Conservation (phyloP, 2,329 filamentous ascomycete species). For the Apiospora phragmitis region DNA sequence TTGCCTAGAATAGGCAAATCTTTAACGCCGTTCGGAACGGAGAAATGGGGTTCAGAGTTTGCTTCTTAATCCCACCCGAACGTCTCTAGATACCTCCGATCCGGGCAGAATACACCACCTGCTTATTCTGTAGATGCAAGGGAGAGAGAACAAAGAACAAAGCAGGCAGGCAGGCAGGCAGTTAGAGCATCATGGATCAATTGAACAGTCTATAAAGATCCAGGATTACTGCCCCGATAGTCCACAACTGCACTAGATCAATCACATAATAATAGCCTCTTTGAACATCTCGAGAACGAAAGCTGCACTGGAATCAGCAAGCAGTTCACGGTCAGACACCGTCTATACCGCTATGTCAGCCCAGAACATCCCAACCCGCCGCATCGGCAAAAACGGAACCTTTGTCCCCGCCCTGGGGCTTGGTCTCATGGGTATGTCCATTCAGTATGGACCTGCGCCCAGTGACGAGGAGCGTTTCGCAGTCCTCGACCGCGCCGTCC, state of each 20-base stretch:
- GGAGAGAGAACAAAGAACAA: background rate
- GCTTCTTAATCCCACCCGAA: background rate
- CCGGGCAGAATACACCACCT: no score
- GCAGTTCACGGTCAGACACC: background rate
- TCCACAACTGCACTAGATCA: background rate
- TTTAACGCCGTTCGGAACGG: background rate
- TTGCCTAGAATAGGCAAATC: background rate
- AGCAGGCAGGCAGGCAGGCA: background rate
- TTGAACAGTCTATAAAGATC: background rate
- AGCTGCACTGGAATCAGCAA: no score
- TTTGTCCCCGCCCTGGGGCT: background rate
- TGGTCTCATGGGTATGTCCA: background rate
- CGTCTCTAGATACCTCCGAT: no score
- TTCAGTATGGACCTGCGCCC: background rate
- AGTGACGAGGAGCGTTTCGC: background rate
- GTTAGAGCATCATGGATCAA: background rate
- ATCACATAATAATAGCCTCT: no score
- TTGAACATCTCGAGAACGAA: no score
- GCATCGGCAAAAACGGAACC: slow-evolving; percentile 10
- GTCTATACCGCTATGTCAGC: background rate
- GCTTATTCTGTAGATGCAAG: no score
- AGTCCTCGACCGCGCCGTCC: background rate
- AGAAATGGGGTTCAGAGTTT: background rate
- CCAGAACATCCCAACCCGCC: background rate
- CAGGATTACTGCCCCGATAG: background rate